Evolutionary conservation across 208 protist genomes (phyloP), one percentile per base, ranked within the genome.

Genomic region (Trypanosoma cruzi): DNA sequence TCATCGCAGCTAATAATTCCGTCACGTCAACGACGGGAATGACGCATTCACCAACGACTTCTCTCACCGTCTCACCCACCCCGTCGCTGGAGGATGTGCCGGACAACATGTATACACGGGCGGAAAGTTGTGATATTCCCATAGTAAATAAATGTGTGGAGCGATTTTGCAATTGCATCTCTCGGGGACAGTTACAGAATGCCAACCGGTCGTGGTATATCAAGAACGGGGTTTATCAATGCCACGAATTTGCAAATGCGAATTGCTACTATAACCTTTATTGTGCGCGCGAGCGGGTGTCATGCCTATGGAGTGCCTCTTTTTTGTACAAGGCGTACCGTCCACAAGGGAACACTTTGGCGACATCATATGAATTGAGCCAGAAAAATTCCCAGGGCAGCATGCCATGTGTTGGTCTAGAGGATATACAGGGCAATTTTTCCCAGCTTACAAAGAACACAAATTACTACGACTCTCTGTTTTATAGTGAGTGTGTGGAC

Each of bases 401-500:
- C 28, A 42, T 18, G n/a, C n/a, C n/a, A 26, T 69, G 71, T 37
- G 2, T 36, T 57, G 63, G 71, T 52, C 8, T 65, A 42, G 10
- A 34, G 10, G n/a, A 59, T 18, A 56, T 75, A 32, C 57, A 68
- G 20, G 28, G 29, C 26, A 68, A 75, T 57, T 37, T 65, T 34
- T 65, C 40, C 49, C 28, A 42, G 22, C 1, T 64, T 24, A 24
- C 57, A 28, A 0, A 42, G 42, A 32, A 48, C n/a, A 54, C 36
- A 24, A 75, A 64, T 56, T 70, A 68, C 24, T 75, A 75, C 50
- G 63, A 75, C 57, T 58, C 71, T 11, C 8, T 56, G 7, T 65
- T 75, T 37, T 75, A 70, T 58, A 64, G 18, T 29, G 71, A 75
- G n/a, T 75, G 71, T 69, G 56, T 68, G 2, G 56, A 68, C 29